phyloP scores from a whole-genome alignment of 768 basidiomycete genomes.

The Dioszegia crocea region DNA sequence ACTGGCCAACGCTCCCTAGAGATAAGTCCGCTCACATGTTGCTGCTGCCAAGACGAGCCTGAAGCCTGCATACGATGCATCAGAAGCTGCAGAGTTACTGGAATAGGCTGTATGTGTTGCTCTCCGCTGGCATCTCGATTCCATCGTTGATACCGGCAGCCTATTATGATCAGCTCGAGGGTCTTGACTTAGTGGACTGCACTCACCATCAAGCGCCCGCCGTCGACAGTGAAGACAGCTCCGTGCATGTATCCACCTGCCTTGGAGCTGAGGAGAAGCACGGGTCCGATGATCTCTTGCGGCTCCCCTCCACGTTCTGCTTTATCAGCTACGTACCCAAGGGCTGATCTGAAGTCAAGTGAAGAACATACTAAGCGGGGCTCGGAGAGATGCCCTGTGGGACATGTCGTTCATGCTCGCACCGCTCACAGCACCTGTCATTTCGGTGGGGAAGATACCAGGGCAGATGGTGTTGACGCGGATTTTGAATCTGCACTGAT shows the following conservation, averaged over 20 bases:
- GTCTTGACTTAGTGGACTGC: too few species aligned
- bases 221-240: slow-evolving; percentile 37
- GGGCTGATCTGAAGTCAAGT: neutral
- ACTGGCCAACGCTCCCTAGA: too few species aligned
- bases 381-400: slow-evolving; percentile 19
- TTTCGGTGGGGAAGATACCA: slow-evolving; percentile 48
- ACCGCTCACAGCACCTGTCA: slow-evolving; percentile 35
- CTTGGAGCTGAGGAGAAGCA: slow-evolving; percentile 30
- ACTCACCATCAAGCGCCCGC: slow-evolving; percentile 39
- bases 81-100: neutral
- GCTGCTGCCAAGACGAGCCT: too few species aligned
- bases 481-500: slow-evolving; percentile 37
- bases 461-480: slow-evolving; percentile 48
- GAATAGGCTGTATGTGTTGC: slow-evolving; percentile 4
- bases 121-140: slow-evolving; percentile 19
- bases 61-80: too few species aligned
- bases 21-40: too few species aligned
- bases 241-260: slow-evolving; percentile 43
- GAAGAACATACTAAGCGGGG: slow-evolving; percentile 17
- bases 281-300: slow-evolving; percentile 46
- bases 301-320: slow-evolving; percentile 42
- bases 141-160: slow-evolving; percentile 30
- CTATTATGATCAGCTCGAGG: slow-evolving; percentile 4
- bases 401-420: slow-evolving; percentile 14
- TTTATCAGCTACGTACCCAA: neutral